These are phyloP conservation scores for Mycocalia duriaeana DNA, from an alignment of 1,284 basidiomycete genomes.

Conservation along the genomic window DNA sequence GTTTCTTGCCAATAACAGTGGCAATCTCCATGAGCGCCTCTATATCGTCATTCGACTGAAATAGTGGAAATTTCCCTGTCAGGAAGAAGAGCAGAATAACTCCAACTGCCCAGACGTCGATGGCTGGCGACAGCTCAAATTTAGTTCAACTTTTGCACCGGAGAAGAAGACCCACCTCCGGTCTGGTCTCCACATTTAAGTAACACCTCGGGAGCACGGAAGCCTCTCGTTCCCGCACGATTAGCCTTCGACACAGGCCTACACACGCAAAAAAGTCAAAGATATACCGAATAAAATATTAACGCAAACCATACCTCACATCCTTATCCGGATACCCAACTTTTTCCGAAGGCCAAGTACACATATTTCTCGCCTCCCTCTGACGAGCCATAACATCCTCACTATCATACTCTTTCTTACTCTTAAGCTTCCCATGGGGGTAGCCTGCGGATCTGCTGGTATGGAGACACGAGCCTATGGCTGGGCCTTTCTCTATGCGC, in stretches of 20 bases:
- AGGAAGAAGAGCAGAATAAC: constrained; percentile 92
- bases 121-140: constrained; percentile 46
- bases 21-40: constrained; percentile 96
- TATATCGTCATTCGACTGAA: constrained; percentile 91
- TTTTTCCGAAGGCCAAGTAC: constrained; percentile 50
- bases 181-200: constrained; percentile 94
- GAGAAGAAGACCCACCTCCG: constrained; percentile 56
- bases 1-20: constrained; percentile 76
- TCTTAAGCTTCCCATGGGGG: constrained; percentile 55
- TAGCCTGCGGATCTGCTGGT: constrained; percentile 51
- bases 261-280: constrained; percentile 3
- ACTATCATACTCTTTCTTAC: constrained; percentile 9
- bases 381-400: constrained; percentile 30
- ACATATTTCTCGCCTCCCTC: constrained; percentile 58
- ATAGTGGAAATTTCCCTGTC: constrained; percentile 89
- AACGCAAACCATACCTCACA: constrained; percentile 37
- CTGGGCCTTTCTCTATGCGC: constrained; percentile 52
- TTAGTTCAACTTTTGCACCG: neutral
- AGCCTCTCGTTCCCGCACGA: constrained; percentile 93
- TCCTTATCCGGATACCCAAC: constrained; percentile 75
- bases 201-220: constrained; percentile 94
- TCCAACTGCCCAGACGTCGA: constrained; percentile 96
- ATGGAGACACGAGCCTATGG: constrained; percentile 67
- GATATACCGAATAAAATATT: neutral
- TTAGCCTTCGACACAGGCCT: constrained; percentile 91